A percentile compares a stretch with the other conserved stretches of the same genome.
phyloP scores from a whole-genome alignment of 495 filamentous ascomycete genomes.

The Trichoderma erinaceum region DNA sequence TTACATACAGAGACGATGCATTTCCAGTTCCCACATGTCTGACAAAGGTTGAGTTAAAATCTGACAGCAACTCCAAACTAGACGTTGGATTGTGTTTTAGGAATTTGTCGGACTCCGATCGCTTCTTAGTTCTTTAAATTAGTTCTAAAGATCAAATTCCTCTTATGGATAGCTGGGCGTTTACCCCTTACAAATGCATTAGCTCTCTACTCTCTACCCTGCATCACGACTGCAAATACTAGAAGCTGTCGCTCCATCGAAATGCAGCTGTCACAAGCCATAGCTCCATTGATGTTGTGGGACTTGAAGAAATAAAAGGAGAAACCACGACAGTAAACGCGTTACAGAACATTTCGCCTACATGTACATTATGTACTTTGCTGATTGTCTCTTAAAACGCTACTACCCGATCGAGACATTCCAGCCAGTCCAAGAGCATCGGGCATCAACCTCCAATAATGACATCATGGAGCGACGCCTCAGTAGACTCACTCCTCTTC shows the following conservation, averaged over 20 bases:
- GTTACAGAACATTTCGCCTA: not conserved
- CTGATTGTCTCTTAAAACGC: not conserved
- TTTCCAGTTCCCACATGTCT: no score
- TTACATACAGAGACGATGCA: no score
- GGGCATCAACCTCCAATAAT: constrained; percentile 2
- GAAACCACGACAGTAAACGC: not conserved
- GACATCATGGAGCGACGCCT: constrained; percentile 12
- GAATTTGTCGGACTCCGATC: not conserved
- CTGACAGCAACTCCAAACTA: no score
- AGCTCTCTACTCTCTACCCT: no score
- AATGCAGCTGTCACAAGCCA: no score
- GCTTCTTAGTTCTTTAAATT: not conserved
- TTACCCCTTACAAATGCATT: no score
- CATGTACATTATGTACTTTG: not conserved
- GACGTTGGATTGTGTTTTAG: not conserved
- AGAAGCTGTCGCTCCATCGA: no score
- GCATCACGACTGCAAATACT: no score
- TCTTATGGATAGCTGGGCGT: no score
- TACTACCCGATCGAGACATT: not conserved
- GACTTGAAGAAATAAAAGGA: no score
- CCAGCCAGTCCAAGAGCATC: not conserved
- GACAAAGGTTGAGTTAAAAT: no score
- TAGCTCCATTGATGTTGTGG: no score
- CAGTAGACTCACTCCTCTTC: not conserved
- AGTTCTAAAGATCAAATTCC: not conserved